Evolutionary conservation across 1,284 basidiomycete species (phyloP).

Genomic region (Fistulinella staudtii): DNA sequence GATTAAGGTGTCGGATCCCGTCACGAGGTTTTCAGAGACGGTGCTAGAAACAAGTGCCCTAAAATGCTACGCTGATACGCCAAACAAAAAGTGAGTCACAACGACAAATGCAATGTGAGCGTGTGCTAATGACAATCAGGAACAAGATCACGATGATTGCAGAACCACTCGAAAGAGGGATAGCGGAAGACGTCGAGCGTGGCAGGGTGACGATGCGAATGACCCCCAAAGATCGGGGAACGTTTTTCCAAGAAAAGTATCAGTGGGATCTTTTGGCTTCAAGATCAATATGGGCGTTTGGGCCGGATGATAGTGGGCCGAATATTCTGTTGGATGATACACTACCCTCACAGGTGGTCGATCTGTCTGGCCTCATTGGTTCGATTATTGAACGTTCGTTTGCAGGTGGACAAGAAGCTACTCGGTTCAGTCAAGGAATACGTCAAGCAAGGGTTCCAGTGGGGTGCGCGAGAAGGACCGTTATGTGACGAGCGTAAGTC

Average conservation of each 20-base stretch:
- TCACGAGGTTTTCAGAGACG: conserved; percentile 98
- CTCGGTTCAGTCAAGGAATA: conserved; percentile 89
- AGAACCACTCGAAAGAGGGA: conserved; percentile 89
- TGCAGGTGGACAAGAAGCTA: conserved; percentile 87
- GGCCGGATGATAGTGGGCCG: conserved; percentile 91
- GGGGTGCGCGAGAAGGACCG: conserved; percentile 96
- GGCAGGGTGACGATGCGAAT: conserved; percentile 91
- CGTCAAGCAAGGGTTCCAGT: conserved; percentile 99
- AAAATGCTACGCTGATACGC: conserved; percentile 98
- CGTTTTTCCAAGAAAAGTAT: conserved; percentile 94
- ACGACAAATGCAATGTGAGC: conserved; percentile 3
- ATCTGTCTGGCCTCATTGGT: background rate
- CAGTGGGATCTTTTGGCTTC: conserved; percentile 98
- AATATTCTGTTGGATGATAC: conserved; percentile 97
- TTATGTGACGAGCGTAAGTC: conserved; percentile 95
- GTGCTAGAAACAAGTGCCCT: conserved; percentile 97
- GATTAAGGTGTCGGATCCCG: conserved; percentile 99
- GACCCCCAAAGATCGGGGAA: conserved; percentile 89
- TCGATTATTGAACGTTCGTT: background rate
- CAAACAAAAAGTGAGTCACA: conserved; percentile 87
- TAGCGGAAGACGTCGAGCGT: conserved; percentile 91
- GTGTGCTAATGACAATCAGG: conserved; percentile 40
- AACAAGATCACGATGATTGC: conserved; percentile 98
- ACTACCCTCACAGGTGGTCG: conserved; percentile 79
- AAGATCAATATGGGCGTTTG: conserved; percentile 99